Conservation (phyloP, 1,139 yeast species). For the Taphrina populina region DNA sequence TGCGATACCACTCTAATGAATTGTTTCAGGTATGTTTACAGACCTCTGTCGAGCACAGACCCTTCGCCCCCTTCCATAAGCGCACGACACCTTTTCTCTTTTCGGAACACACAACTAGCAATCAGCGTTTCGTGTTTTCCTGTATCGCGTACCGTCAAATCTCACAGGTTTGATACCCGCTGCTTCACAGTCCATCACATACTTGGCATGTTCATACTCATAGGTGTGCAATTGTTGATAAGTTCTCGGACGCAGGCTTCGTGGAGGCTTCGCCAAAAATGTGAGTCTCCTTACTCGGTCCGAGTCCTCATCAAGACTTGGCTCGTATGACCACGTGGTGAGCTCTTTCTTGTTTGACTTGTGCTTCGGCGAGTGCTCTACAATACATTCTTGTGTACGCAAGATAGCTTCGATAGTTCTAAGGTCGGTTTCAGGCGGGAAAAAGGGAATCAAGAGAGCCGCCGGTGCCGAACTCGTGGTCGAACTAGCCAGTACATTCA, state of each 20-base stretch:
- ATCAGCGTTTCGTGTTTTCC: too few relatives aligned
- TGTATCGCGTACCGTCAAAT: conserved; percentile 4
- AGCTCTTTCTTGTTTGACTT: not conserved
- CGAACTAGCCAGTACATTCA: conserved; percentile 21
- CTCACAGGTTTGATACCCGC: conserved; percentile 14
- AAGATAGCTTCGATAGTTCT: conserved; percentile 10
- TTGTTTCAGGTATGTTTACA: too few relatives aligned
- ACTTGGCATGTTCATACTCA: conserved; percentile 15
- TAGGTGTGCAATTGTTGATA: conserved; percentile 12
- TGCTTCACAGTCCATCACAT: conserved; percentile 11
- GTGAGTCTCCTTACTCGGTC: conserved; percentile 2
- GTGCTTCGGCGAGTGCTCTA: conserved; percentile 13
- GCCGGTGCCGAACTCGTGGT: conserved; percentile 20
- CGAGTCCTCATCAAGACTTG: conserved; percentile 1
- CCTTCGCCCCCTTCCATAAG: too few relatives aligned
- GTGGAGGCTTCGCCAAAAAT: conserved; percentile 8
- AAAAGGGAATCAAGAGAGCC: conserved; percentile 19
- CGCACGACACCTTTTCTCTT: too few relatives aligned
- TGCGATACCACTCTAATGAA: too few relatives aligned
- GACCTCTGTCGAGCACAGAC: too few relatives aligned
- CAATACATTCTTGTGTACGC: conserved; percentile 12
- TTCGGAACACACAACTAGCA: too few relatives aligned
- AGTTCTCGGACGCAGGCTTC: conserved; percentile 1
- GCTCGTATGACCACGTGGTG: conserved; percentile 23
- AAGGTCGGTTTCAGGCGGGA: conserved; percentile 9